Evolutionary conservation across 1,139 yeast genomes (phyloP).

Genomic region (Yamadazyma diddensiae): DNA sequence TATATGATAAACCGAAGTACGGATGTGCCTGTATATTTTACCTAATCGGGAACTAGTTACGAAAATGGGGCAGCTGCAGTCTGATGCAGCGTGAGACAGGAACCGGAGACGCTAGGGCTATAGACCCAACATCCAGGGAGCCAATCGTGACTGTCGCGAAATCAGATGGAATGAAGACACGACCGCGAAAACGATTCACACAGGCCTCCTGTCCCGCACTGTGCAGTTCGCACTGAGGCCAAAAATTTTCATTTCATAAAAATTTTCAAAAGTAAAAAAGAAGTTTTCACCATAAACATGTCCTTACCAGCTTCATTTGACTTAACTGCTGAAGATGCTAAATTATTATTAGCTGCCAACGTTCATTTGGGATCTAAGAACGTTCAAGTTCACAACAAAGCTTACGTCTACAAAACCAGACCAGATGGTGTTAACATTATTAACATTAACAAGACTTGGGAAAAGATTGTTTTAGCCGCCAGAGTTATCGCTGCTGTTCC

Average conservation of each 20-base stretch:
- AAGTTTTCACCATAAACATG: slow-evolving; percentile 40
- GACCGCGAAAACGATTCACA: neutral
- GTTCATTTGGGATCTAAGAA: slow-evolving; percentile 99
- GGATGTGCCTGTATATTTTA: neutral
- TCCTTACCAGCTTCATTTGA: slow-evolving; percentile 89
- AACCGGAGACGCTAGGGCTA: neutral
- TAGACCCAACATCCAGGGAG: neutral
- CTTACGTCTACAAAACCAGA: slow-evolving; percentile 99
- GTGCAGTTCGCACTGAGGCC: too few relatives aligned
- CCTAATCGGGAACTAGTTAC: neutral
- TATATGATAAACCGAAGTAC: too few relatives aligned
- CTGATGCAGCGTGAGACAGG: neutral
- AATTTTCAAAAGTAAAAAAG: slow-evolving; percentile 11
- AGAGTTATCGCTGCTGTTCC: slow-evolving; percentile 99
- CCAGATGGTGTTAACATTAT: slow-evolving; percentile 99
- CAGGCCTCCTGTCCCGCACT: too few relatives aligned
- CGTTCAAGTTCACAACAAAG: slow-evolving; percentile 99
- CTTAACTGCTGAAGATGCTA: slow-evolving; percentile 98
- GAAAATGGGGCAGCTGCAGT: too few relatives aligned
- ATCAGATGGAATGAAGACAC: neutral
- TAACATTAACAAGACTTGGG: slow-evolving; percentile 99
- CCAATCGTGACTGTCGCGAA: neutral
- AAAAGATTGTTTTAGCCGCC: slow-evolving; percentile 99
- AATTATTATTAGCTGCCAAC: slow-evolving; percentile 99
- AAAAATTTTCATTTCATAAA: slow-evolving; percentile 13